Evolutionary conservation across 306 rosid species (phyloP).

Genomic region (Prunus persica): Prunus_persica_NCBIv2 NC_034016.1:2421501-2422000

Average conservation of each 20-base stretch:
- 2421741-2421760: slow-evolving; percentile 44
- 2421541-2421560: too few species aligned
- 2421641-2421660: slow-evolving; percentile 37
- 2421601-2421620: background rate
- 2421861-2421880: too few species aligned
- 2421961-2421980: too few species aligned
- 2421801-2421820: background rate
- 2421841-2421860: slow-evolving; percentile 2
- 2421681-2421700: background rate
- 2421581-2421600: slow-evolving; percentile 7
- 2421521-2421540: too few species aligned
- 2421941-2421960: too few species aligned
- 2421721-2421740: slow-evolving; percentile 46
- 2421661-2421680: slow-evolving; percentile 58
- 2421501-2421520: too few species aligned
- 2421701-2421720: background rate
- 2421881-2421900: too few species aligned
- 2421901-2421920: too few species aligned
- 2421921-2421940: too few species aligned
- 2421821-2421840: slow-evolving; percentile 4
- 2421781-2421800: slow-evolving; percentile 7
- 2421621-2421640: slow-evolving; percentile 1
- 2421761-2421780: background rate
- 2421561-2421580: slow-evolving; percentile 22
- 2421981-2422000: too few species aligned